Evolutionary conservation across 169 alveolate genomes (phyloP).

Genomic region (Toxoplasma gondii): DNA sequence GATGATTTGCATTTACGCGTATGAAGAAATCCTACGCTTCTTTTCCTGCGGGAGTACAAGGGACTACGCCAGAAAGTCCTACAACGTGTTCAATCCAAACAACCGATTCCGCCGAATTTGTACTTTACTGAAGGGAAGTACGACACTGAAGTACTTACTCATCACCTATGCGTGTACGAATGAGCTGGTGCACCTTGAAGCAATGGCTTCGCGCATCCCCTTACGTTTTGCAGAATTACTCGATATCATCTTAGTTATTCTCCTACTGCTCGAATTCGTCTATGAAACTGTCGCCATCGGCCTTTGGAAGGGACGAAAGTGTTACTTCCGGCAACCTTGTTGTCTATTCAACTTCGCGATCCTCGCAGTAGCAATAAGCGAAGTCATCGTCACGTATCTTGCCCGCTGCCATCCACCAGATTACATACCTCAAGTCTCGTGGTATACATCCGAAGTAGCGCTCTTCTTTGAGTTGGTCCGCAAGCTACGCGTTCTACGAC

Average conservation of each 20-base stretch:
- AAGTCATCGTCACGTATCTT: not conserved
- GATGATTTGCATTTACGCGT: not conserved
- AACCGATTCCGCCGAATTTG: not conserved
- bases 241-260: not conserved
- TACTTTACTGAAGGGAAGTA: not conserved
- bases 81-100: not conserved
- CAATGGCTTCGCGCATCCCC: not conserved
- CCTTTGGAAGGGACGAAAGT: conserved; percentile 1
- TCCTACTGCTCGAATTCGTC: conserved; percentile 21
- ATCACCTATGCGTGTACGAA: conserved; percentile 8
- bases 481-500: not conserved
- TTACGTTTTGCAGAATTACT: not conserved
- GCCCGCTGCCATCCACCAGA: conserved; percentile 1
- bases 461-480: not conserved
- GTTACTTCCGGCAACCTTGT: not conserved
- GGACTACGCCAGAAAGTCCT: not conserved
- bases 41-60: not conserved
- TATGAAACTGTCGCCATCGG: conserved; percentile 13
- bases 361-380: not conserved
- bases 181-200: not conserved
- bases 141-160: not conserved
- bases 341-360: conserved; percentile 7
- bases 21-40: not conserved
- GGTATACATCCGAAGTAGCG: conserved; percentile 22
- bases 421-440: not conserved